Conservation (phyloP, 805 yeast genomes). For the Myxozyma neglecta region DNA sequence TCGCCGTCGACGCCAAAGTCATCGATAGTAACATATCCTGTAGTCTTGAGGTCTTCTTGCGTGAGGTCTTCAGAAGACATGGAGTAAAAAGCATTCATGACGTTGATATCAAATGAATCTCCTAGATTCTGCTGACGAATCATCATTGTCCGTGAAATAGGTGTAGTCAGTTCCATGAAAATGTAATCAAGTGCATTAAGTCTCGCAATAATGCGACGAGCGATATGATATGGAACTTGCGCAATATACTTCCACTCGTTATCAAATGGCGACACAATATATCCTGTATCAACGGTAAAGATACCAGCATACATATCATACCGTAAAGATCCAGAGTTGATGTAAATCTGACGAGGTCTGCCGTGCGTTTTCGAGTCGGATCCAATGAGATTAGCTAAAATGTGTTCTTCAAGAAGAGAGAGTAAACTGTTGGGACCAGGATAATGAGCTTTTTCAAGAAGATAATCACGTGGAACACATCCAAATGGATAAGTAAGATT, state of each 20-base stretch:
- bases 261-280: slow-evolving; percentile 79
- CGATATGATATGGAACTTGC: slow-evolving; percentile 58
- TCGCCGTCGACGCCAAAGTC: slow-evolving; percentile 88
- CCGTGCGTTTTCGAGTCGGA: slow-evolving; percentile 36
- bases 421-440: slow-evolving; percentile 59
- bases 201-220: slow-evolving; percentile 52
- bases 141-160: slow-evolving; percentile 31
- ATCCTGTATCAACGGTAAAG: slow-evolving; percentile 76
- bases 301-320: slow-evolving; percentile 84
- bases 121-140: slow-evolving; percentile 24
- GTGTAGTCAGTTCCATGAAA: slow-evolving; percentile 31
- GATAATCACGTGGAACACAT: slow-evolving; percentile 63
- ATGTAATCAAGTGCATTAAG: slow-evolving; percentile 61
- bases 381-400: slow-evolving; percentile 50
- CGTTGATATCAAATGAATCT: slow-evolving; percentile 25
- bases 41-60: slow-evolving; percentile 41
- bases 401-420: slow-evolving; percentile 55
- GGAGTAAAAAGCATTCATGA: slow-evolving; percentile 23
- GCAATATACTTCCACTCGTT: slow-evolving; percentile 73
- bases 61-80: slow-evolving; percentile 35
- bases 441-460: slow-evolving; percentile 65
- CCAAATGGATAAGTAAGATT: slow-evolving; percentile 61
- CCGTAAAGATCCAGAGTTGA: slow-evolving; percentile 86
- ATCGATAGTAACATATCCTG: slow-evolving; percentile 81
- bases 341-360: slow-evolving; percentile 54